Evolutionary conservation across 805 yeast genomes (phyloP), one percentile per base, ranked within the genome.

Genomic region (Candida xyloterini): DNA sequence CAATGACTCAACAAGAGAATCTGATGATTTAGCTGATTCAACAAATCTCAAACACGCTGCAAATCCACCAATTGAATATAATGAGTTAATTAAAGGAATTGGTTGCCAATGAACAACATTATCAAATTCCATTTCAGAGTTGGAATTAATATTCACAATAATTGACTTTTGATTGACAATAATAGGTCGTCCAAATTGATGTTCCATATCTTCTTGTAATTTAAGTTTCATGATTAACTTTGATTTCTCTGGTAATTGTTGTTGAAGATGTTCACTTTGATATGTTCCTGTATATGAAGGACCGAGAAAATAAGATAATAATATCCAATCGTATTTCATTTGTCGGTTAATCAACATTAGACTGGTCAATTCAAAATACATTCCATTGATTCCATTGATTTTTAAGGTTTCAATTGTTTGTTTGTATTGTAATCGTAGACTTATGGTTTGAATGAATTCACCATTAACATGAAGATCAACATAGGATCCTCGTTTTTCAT

Each of bases 51-150:
- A 54, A 1, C 74, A 46, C 0, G 76, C 39, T 2, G 76, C 68
- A 1, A 75, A 52, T 0, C 86, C 83, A 3, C 85, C 83, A 13
- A 78, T 49, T 1, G 71, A 54, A 39, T 71, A 67, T 4, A 76
- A 27, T 1, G 46, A 25, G 21, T 43, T 41, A 1, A 46, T 24
- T 3, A 53, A 15, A 2, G 32, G 26, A 1, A n/a, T 16, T 1
- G 60, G 55, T 14, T 46, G 38, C 51, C 52, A 52, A 22, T 39
- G 35, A 2, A 42, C 20, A 15, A 27, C 18, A 10, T 27, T 7
- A 15, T 14, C 22, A 4, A 32, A 9, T 6, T 27, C 35, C 11
- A 9, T 10, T 5, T 27, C 15, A 1, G 33, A 30, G 14, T 36
- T 36, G 2, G 57, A 47, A 44, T 54, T 53, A 37, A 54, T 44